These are phyloP conservation scores for Kentomonas sorsogonicus DNA, from an alignment of 208 protist species.

Conservation along the genomic window DNA sequence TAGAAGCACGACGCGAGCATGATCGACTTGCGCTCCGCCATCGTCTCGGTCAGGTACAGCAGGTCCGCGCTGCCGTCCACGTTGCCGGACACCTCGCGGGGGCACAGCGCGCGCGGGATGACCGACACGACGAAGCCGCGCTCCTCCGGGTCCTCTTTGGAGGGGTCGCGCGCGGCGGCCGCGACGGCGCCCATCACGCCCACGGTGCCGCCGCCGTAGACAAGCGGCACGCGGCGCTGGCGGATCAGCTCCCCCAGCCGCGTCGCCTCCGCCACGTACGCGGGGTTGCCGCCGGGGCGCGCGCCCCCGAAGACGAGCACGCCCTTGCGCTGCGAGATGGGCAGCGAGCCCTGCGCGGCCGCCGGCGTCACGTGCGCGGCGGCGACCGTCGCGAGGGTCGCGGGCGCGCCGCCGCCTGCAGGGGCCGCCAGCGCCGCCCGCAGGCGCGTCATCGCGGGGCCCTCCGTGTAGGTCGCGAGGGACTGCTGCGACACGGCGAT, in stretches of 20 bases:
- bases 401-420: neutral
- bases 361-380: constrained; percentile 2
- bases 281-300: constrained; percentile 28
- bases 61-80: constrained; percentile 52
- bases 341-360: constrained; percentile 7
- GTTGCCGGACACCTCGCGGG: constrained; percentile 49
- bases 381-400: neutral
- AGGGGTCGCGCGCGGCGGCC: constrained; percentile 15
- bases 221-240: constrained; percentile 35
- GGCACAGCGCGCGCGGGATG: constrained; percentile 46
- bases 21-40: constrained; percentile 84
- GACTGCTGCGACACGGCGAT: constrained; percentile 25
- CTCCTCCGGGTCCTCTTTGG: constrained; percentile 1
- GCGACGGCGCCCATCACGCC: constrained; percentile 78
- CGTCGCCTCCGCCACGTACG: constrained; percentile 40
- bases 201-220: constrained; percentile 77
- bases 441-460: constrained; percentile 6
- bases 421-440: neutral
- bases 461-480: constrained; percentile 17
- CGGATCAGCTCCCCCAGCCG: constrained; percentile 46
- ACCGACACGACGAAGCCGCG: constrained; percentile 48
- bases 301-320: constrained; percentile 72
- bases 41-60: constrained; percentile 59
- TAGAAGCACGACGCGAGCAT: constrained; percentile 68
- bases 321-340: constrained; percentile 40